Evolutionary conservation across 805 yeast genomes (phyloP), one percentile per base, ranked within the genome.

Genomic region (Nakazawaea molendinolei): DNA sequence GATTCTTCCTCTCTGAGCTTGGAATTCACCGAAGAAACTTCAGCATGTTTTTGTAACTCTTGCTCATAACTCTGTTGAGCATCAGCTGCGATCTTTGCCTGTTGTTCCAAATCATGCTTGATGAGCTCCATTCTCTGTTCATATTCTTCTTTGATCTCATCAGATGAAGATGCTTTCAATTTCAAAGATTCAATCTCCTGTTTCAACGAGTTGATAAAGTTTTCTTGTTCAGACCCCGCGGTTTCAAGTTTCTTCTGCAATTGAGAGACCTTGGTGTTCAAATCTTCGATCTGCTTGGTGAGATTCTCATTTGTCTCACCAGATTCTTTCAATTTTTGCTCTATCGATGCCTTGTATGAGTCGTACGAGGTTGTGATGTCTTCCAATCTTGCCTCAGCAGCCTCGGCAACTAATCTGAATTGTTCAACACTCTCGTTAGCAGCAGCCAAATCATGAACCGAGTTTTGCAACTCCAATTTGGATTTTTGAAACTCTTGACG

Each of bases 371-470:
- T 59, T 20, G 73, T 76, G 41, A 84, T 61, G 31, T 67, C 63
- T 25, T 60, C 56, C 25, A 85, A 61, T 5, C 87, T 76, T 35
- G 71, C 73, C 49, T 85, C 94, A 3, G 86, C 74, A 10, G 82
- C 74, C 34, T 58, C 57, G 0, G 87, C 77, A 27, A 85, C 67
- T n/a, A 61, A 62, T 39, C 77, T 73, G 51, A 79, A 72, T 45
- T 80, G 78, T n/a, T 65, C 65, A 8, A 73, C 67, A 47, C 70
- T 76, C n/a, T 69, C 61, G 44, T 72, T 71, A 1, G 85, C 74
- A 12, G 71, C 60, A 16, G 66, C 70, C 38, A 81, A 64, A 38
- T 79, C 85, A 30, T 65, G 61, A 36, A 68, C 63, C 7, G 79
- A 60, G 39, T 63, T 63, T 23, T 67, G 68, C 16, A 73, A 53